These are phyloP conservation scores for Clathrus columnatus DNA, from an alignment of 768 basidiomycete species.

Conservation along the genomic window DNA sequence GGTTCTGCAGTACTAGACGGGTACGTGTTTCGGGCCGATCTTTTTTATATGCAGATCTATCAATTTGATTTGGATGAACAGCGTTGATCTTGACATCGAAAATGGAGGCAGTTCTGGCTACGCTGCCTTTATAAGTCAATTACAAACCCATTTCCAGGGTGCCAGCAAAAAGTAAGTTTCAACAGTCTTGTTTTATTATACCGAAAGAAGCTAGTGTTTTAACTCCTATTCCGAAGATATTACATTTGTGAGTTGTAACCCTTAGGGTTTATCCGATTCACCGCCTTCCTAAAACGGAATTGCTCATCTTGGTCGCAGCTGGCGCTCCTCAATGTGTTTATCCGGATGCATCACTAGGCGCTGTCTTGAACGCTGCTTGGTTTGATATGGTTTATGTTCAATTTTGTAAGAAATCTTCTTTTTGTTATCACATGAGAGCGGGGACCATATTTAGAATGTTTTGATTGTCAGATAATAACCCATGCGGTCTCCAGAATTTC, in stretches of 20 bases:
- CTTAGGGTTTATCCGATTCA: neutral
- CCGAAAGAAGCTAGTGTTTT: neutral
- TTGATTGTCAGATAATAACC: slow-evolving; percentile 45
- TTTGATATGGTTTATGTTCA: slow-evolving; percentile 73
- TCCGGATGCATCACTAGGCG: slow-evolving; percentile 54
- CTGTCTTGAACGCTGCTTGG: slow-evolving; percentile 47
- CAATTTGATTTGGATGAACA: slow-evolving; percentile 8
- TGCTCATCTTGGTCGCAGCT: slow-evolving; percentile 34
- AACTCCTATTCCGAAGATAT: neutral
- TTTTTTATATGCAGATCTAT: neutral
- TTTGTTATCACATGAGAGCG: neutral
- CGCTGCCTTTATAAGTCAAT: slow-evolving; percentile 44
- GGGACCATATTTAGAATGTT: neutral
- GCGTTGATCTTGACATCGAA: slow-evolving; percentile 67
- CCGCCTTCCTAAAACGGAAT: neutral
- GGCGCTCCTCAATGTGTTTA: slow-evolving; percentile 50
- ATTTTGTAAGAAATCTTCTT: slow-evolving; percentile 34
- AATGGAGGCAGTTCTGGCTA: slow-evolving; percentile 47
- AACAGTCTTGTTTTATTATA: neutral
- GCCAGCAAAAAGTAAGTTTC: slow-evolving; percentile 44
- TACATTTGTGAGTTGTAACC: neutral
- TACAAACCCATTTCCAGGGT: slow-evolving; percentile 41
- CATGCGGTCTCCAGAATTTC: slow-evolving; percentile 48
- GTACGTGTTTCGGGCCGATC: slow-evolving; percentile 32
- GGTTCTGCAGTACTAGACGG: slow-evolving; percentile 66